These are phyloP conservation scores for Tulasnella sp. DNA, from an alignment of 768 basidiomycete genomes.

Conservation along the genomic window DNA sequence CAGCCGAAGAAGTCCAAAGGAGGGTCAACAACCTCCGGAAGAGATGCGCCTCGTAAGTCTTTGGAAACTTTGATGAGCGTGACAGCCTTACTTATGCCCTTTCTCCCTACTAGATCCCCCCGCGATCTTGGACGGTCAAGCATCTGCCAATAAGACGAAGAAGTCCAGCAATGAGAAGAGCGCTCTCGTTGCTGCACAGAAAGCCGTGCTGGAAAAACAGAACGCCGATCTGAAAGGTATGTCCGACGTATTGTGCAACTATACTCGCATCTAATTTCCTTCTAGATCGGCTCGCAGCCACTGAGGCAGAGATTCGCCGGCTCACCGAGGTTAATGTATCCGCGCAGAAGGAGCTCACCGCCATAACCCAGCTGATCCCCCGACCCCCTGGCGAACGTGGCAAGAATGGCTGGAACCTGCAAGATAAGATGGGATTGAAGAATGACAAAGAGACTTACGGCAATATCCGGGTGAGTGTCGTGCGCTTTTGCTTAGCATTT, in stretches of 20 bases:
- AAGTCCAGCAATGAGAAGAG: background rate
- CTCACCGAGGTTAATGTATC: background rate
- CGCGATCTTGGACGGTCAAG: background rate
- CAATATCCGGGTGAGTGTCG: too few species aligned
- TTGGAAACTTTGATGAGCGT: background rate
- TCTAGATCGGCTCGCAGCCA: background rate
- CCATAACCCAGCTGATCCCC: too few species aligned
- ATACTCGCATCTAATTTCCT: background rate
- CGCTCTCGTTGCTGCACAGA: background rate
- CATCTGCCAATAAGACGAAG: background rate
- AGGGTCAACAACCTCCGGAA: background rate
- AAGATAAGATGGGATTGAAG: too few species aligned
- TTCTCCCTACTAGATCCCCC: background rate
- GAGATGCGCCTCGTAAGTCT: background rate
- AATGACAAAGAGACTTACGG: too few species aligned
- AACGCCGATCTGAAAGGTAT: background rate
- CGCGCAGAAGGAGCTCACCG: too few species aligned
- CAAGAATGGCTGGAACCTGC: too few species aligned
- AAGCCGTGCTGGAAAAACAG: background rate
- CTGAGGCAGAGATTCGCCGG: background rate
- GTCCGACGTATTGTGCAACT: background rate
- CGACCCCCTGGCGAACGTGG: too few species aligned
- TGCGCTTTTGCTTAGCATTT: too few species aligned
- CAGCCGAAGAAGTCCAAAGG: background rate
- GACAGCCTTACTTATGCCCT: background rate